These are phyloP conservation scores for Epichloe baconii DNA, from an alignment of 2,329 filamentous ascomycete genomes.

Conservation along the genomic window DNA sequence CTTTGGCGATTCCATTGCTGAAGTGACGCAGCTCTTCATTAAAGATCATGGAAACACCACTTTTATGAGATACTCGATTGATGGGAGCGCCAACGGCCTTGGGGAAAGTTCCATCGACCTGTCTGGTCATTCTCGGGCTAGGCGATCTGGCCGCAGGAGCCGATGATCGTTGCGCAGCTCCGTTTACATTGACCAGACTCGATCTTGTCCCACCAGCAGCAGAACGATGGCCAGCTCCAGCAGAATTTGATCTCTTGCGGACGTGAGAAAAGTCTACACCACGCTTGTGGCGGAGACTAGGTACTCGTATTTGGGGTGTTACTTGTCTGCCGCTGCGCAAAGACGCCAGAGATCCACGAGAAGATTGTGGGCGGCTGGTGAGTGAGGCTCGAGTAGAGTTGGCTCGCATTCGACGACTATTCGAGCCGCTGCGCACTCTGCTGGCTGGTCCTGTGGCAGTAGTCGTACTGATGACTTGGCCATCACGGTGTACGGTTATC, in stretches of 20 bases:
- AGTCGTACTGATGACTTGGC: conserved; percentile 14
- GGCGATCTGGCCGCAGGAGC: conserved; percentile 10
- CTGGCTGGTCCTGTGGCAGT: conserved; percentile 15
- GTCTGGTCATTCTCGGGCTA: conserved; percentile 18
- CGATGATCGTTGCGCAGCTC: conserved; percentile 10
- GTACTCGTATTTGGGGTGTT: conserved; percentile 27
- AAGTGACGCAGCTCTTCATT: conserved; percentile 74
- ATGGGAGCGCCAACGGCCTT: conserved; percentile 13
- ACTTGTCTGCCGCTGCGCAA: conserved; percentile 33
- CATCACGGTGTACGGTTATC: conserved; percentile 52
- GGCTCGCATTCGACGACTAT: conserved; percentile 17
- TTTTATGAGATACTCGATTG: conserved; percentile 5
- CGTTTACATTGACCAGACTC: conserved; percentile 8
- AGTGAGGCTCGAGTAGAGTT: conserved; percentile 17
- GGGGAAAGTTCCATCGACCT: conserved; percentile 13
- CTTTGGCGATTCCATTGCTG: conserved; percentile 73
- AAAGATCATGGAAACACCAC: conserved; percentile 23
- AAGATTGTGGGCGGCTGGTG: conserved; percentile 19
- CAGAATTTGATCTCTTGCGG: conserved; percentile 26
- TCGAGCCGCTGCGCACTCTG: conserved; percentile 24
- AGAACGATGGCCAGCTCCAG: conserved; percentile 9
- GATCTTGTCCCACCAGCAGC: conserved; percentile 8
- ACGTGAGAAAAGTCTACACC: conserved; percentile 41
- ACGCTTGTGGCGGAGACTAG: conserved; percentile 34
- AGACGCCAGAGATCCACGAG: conserved; percentile 34